Conservation (phyloP, 192 early-diverging fungal species). For the Umbelopsis sp. region DNA sequence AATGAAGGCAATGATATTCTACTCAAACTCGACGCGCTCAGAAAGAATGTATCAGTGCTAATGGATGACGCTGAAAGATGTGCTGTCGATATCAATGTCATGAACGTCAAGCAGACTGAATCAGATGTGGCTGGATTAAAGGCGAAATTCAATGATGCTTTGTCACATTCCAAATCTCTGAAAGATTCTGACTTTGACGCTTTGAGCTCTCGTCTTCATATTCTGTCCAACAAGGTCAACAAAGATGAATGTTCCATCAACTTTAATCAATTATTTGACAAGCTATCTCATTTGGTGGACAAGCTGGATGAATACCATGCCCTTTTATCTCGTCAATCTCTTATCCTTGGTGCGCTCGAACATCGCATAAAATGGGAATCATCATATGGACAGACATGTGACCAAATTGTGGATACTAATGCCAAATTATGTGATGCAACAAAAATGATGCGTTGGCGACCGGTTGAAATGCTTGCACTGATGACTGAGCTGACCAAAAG, state of each 20-base stretch:
- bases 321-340: neutral
- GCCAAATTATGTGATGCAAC: neutral
- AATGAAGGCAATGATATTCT: constrained; percentile 16
- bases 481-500: neutral
- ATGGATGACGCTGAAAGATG: neutral
- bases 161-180: neutral
- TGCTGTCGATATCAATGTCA: constrained; percentile 5
- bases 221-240: neutral
- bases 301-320: neutral
- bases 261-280: neutral
- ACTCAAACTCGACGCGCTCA: constrained; percentile 4
- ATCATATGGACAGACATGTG: neutral
- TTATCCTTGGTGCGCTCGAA: neutral
- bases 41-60: constrained; percentile 12
- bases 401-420: neutral
- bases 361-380: neutral
- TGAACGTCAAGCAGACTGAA: neutral
- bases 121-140: constrained; percentile 23
- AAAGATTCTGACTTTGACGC: constrained; percentile 21
- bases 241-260: neutral
- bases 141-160: neutral
- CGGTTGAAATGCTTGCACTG: neutral
- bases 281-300: neutral
- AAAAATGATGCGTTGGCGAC: neutral
- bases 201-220: constrained; percentile 11